Base-by-base conservation (phyloP, 176 grass and related monocot genomes). In the Elymus sibiricus region DNA sequence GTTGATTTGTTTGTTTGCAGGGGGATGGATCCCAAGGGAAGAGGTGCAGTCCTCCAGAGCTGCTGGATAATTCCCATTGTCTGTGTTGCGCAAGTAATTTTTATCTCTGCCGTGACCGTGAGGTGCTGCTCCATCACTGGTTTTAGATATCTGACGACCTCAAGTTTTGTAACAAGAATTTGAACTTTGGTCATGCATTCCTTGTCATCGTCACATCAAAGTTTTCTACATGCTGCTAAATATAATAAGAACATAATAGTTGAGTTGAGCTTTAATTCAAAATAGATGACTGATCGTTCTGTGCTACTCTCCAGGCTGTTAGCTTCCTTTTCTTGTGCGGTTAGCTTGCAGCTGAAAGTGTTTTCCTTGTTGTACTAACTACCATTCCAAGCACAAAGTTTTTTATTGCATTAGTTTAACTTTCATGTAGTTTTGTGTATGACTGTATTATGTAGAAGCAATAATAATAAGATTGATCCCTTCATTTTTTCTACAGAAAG, bases 401-500 rank as follows among this genome's bases (percentile, higher is more conserved):
- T 64, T 26, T 42, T 42, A 21, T 74, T 64, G 24, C 14, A 85
- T 44, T 35, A 29, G 15, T 53, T 74, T 84, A 17, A 68, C 17
- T 83, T 43, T 42, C 40, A 42, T 42, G 40, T 42, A 42, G 40
- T 42, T 42, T 42, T 19, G n/a, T 70, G 37, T 51, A 63, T 74
- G 11, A 55, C 25, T 29, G 32, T 74, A 24, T 78, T 40, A 19
- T 68, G 32, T 9, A 73, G 56, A 58, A 90, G 32, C 55, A 65
- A 53, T 86, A 38, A 17, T 43, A 67, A 28, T 83, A 79, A 79
- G 24, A 53, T 46, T 51, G n/a, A 42, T 69, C 28, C 19, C 76
- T 81, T 70, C 62, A 88, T 85, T 70, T 81, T 32, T 84, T 91
- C 14, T 85, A 62, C 82, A 91, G 85, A 82, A 87, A 53, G 38